Percentiles rank a stretch among this genome's conserved stretches.
Evolutionary conservation across 75 land plant species (phyloP).

Genomic region (Picea glauca): DNA sequence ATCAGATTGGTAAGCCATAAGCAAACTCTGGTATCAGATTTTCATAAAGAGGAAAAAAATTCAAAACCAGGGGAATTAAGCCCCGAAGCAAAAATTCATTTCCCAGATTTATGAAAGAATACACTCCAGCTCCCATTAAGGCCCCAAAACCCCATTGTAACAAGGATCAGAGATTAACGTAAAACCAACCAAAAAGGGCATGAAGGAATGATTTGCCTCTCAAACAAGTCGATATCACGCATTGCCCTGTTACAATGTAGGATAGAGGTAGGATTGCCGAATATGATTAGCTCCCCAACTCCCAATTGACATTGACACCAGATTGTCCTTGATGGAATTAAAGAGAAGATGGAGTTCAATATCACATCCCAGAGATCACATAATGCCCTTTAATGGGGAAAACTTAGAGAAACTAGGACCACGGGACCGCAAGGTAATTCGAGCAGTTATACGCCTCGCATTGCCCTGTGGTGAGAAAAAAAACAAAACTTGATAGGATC

Average conservation of each 20-base stretch:
- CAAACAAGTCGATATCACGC: background rate
- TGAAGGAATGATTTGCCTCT: background rate
- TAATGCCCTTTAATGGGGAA: too few species aligned
- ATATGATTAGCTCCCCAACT: background rate
- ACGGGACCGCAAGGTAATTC: background rate
- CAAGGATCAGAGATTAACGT: background rate
- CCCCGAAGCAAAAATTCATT: background rate
- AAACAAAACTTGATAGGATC: background rate
- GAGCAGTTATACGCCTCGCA: background rate
- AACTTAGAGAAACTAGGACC: background rate
- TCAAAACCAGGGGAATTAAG: background rate
- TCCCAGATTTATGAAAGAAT: too few species aligned
- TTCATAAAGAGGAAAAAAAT: background rate
- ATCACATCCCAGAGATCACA: background rate
- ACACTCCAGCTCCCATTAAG: background rate
- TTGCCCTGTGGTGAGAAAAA: background rate
- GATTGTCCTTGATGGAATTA: background rate
- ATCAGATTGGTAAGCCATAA: constrained; percentile 35
- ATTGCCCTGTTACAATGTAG: background rate
- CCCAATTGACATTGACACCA: background rate
- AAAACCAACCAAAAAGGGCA: background rate
- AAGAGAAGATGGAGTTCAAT: background rate
- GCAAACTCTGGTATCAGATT: background rate
- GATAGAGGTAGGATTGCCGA: background rate
- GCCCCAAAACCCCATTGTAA: background rate